Conservation (phyloP, 192 early-diverging fungal genomes). For the Linderina pennispora region DNA sequence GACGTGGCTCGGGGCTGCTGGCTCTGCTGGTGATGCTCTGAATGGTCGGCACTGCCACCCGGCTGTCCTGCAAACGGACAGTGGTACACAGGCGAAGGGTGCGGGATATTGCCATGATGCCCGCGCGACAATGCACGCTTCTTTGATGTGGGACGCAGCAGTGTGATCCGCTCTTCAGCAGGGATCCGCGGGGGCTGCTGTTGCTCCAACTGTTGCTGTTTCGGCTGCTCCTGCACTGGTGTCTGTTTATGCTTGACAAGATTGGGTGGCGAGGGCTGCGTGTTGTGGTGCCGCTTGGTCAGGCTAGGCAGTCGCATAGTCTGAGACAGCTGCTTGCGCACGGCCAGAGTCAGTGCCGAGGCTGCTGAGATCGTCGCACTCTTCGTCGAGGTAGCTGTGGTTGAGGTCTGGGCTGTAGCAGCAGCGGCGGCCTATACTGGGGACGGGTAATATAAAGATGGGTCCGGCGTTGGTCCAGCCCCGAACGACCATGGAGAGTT, state of each 20-base stretch:
- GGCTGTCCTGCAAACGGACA: not conserved
- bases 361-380: not conserved
- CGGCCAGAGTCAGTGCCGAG: not conserved
- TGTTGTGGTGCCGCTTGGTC: not conserved
- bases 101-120: conserved; percentile 33
- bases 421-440: no score
- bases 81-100: conserved; percentile 39
- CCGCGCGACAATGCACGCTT: conserved; percentile 45
- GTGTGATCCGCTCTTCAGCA: conserved; percentile 16
- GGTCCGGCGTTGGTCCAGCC: no score
- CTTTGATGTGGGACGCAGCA: conserved; percentile 38
- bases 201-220: not conserved
- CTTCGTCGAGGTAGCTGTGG: no score
- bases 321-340: not conserved
- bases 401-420: no score
- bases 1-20: no score
- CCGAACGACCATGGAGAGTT: no score
- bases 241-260: not conserved
- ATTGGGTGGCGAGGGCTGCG: not conserved
- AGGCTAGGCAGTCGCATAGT: conserved; percentile 3
- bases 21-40: no score
- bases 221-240: no score
- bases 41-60: no score
- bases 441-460: no score
- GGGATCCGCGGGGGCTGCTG: conserved; percentile 10